Conservation (phyloP, 1,284 basidiomycete genomes). For the Volvariella volvacea region DNA sequence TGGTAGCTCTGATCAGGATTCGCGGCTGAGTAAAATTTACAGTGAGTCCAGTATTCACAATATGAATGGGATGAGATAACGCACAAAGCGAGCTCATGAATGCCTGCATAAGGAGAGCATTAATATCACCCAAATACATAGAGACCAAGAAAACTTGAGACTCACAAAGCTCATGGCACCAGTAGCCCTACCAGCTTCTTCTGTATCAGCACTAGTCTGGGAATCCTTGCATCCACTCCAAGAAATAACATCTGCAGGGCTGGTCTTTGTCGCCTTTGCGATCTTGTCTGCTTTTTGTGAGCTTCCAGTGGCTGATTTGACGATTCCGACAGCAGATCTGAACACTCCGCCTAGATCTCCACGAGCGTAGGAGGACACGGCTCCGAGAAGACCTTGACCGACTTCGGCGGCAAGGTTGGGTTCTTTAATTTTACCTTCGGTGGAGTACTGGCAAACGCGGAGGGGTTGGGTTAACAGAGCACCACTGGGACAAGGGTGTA, state of each 20-base stretch:
- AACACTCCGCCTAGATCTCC: constrained; percentile 77
- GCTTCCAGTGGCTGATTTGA: constrained; percentile 41
- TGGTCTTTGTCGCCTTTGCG: constrained; percentile 66
- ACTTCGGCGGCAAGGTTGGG: constrained; percentile 79
- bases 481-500: background rate
- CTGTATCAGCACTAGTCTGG: constrained; percentile 89
- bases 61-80: constrained; percentile 9
- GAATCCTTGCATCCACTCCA: constrained; percentile 92
- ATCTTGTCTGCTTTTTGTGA: constrained; percentile 55
- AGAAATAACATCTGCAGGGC: constrained; percentile 71
- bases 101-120: constrained; percentile 40
- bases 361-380: constrained; percentile 64
- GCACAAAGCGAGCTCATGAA: constrained; percentile 63
- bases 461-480: background rate
- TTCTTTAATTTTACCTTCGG: constrained; percentile 91
- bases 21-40: constrained; percentile 28
- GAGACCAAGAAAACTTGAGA: constrained; percentile 9
- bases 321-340: constrained; percentile 41
- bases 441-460: constrained; percentile 62
- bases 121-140: constrained; percentile 2
- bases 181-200: constrained; percentile 75
- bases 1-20: constrained; percentile 77
- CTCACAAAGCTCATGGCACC: constrained; percentile 83
- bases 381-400: constrained; percentile 67
- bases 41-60: constrained; percentile 3